Base-by-base conservation (phyloP, 805 yeast genomes). In the Maudiozyma bulderi region DNA sequence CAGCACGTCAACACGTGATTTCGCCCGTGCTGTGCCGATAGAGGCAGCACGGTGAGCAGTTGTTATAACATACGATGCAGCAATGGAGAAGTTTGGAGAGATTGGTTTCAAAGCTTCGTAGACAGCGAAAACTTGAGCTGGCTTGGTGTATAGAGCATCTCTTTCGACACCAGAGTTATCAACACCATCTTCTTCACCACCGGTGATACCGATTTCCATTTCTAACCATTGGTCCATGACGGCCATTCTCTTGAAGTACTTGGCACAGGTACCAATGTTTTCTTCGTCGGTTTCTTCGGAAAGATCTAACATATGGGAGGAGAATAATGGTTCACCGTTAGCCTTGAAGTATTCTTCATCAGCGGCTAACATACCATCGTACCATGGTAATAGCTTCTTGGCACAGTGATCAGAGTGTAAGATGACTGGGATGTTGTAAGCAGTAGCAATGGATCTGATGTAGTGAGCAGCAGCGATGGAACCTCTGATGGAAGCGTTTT, bases 131-230 rank as follows among this genome's bases (percentile, higher is more conserved):
- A 93, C 96, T 61, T 96, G 91, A 76, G 86, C 96, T 64, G 99
- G 88, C 63, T 82, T 81, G 62, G 99, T 93, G 86, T 91, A 93
- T 65, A 93, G 77, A 57, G 85, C 71, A 56, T 86, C 89, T 75
- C 85, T 84, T 68, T 81, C 80, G 59, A 87, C 96, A 71, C 81
- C 78, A 74, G 91, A 95, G 82, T 93, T 93, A 84, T 93, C 93
- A 67, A 93, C 99, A 83, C 99, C 99, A 70, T 93, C 99, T 77
- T 93, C 99, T 80, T 93, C 99, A 84, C 99, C 99, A 77, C 99
- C 99, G 71, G 99, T 93, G 82, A 93, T 93, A 82, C 99, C 99
- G 70, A 93, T 93, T 80, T 93, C 99, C 99, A 93, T 93, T 81
- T 93, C 99, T 70, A 93, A 82, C 93, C 93, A 93, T 78, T 91